Conservation (phyloP, 805 yeast genomes). For the Candida awuae region DNA sequence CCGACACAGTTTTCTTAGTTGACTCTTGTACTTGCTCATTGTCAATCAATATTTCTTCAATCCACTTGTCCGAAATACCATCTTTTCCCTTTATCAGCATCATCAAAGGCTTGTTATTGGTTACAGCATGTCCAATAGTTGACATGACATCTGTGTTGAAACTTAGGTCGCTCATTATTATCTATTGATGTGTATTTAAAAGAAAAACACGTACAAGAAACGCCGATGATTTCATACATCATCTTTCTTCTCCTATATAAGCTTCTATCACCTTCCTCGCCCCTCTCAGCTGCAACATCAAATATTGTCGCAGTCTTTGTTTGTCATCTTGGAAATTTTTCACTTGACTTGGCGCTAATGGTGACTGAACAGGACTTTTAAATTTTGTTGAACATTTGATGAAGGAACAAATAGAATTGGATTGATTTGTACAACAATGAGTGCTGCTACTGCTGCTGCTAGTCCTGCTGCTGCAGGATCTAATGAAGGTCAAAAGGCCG, state of each 20-base stretch:
- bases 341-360: no score
- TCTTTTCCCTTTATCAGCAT: slow-evolving; percentile 29
- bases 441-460: slow-evolving; percentile 3
- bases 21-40: slow-evolving; percentile 13
- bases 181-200: no score
- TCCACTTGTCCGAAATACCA: slow-evolving; percentile 22
- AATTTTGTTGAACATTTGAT: not conserved
- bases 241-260: no score
- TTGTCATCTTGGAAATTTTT: no score
- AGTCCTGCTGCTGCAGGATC: not conserved
- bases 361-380: no score
- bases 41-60: slow-evolving; percentile 3
- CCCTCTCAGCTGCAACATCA: no score
- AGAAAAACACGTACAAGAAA: no score
- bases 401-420: no score
- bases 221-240: no score
- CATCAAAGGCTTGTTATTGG: slow-evolving; percentile 31
- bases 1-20: slow-evolving; percentile 13
- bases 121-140: slow-evolving; percentile 35
- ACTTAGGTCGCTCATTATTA: not conserved
- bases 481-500: slow-evolving; percentile 27
- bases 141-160: slow-evolving; percentile 12
- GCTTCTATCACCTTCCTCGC: no score
- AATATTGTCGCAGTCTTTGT: no score
- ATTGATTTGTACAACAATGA: no score